These are phyloP conservation scores for Colletotrichum navitas DNA, from an alignment of 2,329 filamentous ascomycete species.

Conservation along the genomic window DNA sequence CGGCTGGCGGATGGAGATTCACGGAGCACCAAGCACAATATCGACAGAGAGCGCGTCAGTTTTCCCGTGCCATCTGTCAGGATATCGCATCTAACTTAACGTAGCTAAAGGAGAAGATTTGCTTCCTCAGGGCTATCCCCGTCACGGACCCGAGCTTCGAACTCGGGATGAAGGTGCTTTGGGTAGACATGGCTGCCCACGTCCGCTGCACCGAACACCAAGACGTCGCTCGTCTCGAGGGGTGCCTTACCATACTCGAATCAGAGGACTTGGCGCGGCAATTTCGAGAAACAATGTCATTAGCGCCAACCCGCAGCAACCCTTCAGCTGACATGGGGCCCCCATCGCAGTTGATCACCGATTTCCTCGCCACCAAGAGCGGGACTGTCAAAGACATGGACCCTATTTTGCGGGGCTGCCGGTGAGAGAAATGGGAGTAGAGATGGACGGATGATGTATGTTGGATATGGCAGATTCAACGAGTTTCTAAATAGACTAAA, in stretches of 20 bases:
- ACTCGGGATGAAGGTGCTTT: conserved; percentile 18
- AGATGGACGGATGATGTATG: neutral
- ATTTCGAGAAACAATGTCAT: conserved; percentile 27
- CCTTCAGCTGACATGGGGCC: conserved; percentile 9
- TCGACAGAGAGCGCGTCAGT: conserved; percentile 26
- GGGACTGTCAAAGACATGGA: neutral
- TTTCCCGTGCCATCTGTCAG: fast-evolving
- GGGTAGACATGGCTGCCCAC: conserved; percentile 31
- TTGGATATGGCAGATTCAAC: neutral
- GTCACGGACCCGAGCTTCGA: conserved; percentile 29
- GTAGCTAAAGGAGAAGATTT: conserved; percentile 38
- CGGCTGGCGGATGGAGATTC: conserved; percentile 26
- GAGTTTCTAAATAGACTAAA: conserved; percentile 3
- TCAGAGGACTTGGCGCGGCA: conserved; percentile 26
- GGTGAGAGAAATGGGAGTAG: neutral
- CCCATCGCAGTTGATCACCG: conserved; percentile 30
- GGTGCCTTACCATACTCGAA: conserved; percentile 31
- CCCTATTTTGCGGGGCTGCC: conserved; percentile 6
- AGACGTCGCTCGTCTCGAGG: conserved; percentile 33
- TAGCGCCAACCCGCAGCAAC: conserved; percentile 36
- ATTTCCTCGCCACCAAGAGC: conserved; percentile 31
- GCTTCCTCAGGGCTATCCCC: conserved; percentile 13
- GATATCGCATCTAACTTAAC: neutral
- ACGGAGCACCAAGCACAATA: conserved; percentile 22
- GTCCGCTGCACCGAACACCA: conserved; percentile 32